phyloP scores from a whole-genome alignment of 805 yeast species.

The Ogataea thermomethanolica region DNA sequence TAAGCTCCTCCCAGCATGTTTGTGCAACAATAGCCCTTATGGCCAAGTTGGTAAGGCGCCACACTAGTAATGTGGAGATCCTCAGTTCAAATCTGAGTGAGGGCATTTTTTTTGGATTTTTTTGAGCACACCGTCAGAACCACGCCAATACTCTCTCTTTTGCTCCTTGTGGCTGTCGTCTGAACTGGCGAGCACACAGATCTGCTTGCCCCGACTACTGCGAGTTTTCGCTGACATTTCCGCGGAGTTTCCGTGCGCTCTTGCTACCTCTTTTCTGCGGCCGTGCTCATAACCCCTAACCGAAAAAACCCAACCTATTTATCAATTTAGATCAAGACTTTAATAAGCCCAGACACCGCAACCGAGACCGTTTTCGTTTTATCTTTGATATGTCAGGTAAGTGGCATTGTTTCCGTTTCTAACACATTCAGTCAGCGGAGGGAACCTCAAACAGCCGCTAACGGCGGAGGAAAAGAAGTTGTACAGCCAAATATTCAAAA shows the following conservation, averaged over 20 bases:
- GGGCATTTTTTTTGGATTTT: conserved; percentile 29
- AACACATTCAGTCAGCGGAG: conserved; percentile 10
- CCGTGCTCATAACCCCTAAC: conserved; percentile 5
- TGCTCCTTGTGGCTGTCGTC: too few species aligned
- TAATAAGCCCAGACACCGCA: not conserved
- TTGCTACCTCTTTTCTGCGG: too few species aligned
- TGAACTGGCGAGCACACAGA: too few species aligned
- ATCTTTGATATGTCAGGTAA: conserved; percentile 13
- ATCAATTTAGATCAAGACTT: conserved; percentile 5
- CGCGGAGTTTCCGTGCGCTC: too few species aligned
- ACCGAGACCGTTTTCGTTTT: not conserved
- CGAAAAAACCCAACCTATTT: conserved; percentile 4
- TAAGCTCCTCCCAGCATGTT: not conserved
- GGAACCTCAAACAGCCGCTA: conserved; percentile 35
- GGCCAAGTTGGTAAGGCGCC: conserved; percentile 37
- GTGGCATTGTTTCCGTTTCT: not conserved
- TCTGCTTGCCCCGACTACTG: too few species aligned
- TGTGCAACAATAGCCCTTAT: conserved; percentile 23
- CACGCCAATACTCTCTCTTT: too few species aligned
- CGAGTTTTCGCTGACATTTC: too few species aligned
- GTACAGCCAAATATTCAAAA: conserved; percentile 71
- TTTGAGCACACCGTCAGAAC: too few species aligned
- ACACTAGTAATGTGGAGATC: conserved; percentile 36
- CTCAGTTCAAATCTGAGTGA: conserved; percentile 35
- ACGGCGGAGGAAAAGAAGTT: conserved; percentile 74